These are phyloP conservation scores for Leccinum fibrillosum DNA, from an alignment of 768 basidiomycete species.

Conservation along the genomic window DNA sequence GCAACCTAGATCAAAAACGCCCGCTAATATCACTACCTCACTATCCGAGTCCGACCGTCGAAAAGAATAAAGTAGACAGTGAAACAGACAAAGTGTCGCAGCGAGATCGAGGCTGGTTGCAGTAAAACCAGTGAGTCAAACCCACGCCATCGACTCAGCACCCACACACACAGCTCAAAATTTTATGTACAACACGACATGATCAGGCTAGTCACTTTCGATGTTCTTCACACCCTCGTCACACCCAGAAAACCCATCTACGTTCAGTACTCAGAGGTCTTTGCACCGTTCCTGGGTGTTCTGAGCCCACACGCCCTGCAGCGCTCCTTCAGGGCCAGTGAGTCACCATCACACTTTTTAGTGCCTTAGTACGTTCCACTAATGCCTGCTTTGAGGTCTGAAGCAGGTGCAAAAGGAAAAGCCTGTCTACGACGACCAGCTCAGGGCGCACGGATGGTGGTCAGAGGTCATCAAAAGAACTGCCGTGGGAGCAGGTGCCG, in stretches of 20 bases:
- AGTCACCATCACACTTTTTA: neutral
- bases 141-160: neutral
- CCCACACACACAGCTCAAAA: neutral
- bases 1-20: conserved; percentile 5
- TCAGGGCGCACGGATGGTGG: conserved; percentile 68
- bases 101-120: neutral
- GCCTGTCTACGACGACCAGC: conserved; percentile 48
- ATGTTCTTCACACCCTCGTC: conserved; percentile 73
- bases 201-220: conserved; percentile 74
- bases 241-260: conserved; percentile 66
- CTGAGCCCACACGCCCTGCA: conserved; percentile 52
- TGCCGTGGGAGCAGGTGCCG: conserved; percentile 71
- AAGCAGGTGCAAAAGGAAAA: conserved; percentile 53
- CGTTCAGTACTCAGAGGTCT: conserved; percentile 57
- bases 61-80: neutral
- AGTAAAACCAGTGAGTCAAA: neutral
- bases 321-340: conserved; percentile 59
- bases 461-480: conserved; percentile 71
- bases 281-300: conserved; percentile 63
- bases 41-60: conserved; percentile 18
- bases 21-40: conserved; percentile 5
- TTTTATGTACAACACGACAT: neutral
- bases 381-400: conserved; percentile 34
- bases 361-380: neutral
- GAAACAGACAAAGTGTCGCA: conserved; percentile 14